A percentile compares a stretch with the other conserved stretches of the same genome.
These are phyloP conservation scores for Arabidopsis thaliana DNA, from an alignment of 345 rosid species.

Conservation along the genomic window DNA sequence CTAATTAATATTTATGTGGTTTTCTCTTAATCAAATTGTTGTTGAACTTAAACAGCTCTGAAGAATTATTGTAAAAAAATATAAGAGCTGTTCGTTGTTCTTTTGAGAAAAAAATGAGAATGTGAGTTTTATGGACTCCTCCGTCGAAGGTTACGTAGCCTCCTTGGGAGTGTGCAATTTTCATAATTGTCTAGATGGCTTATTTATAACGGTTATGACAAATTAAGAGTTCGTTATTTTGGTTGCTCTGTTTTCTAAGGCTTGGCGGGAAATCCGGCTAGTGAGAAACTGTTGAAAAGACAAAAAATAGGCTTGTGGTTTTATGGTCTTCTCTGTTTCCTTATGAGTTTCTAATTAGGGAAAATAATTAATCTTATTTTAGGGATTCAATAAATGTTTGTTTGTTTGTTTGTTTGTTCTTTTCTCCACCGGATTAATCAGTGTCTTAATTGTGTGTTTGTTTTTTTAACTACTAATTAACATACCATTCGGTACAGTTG, in stretches of 20 bases:
- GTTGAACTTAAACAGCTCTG: constrained; percentile 45
- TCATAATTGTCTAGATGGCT: constrained; percentile 7
- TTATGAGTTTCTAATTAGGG: constrained; percentile 36
- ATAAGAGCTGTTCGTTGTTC: constrained; percentile 40
- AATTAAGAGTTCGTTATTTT: constrained; percentile 42
- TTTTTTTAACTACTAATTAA: neutral
- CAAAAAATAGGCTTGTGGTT: constrained; percentile 43
- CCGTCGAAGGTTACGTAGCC: constrained; percentile 43
- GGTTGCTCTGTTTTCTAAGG: constrained; percentile 41
- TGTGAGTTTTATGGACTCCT: constrained; percentile 42
- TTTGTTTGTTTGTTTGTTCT: constrained; percentile 28
- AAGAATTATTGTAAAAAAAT: neutral
- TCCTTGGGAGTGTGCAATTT: constrained; percentile 27
- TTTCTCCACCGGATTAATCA: constrained; percentile 28
- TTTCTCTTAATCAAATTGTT: constrained; percentile 22
- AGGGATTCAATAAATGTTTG: constrained; percentile 13
- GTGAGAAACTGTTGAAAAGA: constrained; percentile 26
- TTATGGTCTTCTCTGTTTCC: constrained; percentile 34
- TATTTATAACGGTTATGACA: constrained; percentile 38
- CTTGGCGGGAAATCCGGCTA: constrained; percentile 38
- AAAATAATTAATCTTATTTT: constrained; percentile 28
- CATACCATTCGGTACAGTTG: constrained; percentile 7
- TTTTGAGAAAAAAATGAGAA: constrained; percentile 9
- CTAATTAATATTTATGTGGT: neutral
- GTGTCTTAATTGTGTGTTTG: constrained; percentile 27